Conservation (phyloP, 371 early-diverging fungal genomes). For the Mucor ambiguus region DNA sequence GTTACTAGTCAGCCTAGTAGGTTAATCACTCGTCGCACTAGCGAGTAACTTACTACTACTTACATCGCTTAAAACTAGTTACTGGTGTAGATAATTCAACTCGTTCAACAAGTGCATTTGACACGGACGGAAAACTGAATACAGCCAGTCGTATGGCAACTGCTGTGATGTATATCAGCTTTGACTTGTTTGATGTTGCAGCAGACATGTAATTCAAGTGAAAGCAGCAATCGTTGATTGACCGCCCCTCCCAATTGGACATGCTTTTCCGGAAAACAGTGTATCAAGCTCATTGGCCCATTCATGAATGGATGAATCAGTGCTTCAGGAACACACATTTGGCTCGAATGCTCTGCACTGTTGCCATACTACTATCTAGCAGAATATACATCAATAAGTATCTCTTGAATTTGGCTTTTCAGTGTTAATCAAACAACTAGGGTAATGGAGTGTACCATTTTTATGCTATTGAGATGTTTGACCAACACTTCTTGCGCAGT, state of each 20-base stretch:
- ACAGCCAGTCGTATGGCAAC: conserved; percentile 49
- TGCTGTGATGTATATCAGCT: conserved; percentile 26
- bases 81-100: conserved; percentile 86
- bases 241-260: neutral
- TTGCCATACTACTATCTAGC: no score
- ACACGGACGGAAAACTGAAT: conserved; percentile 51
- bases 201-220: conserved; percentile 4
- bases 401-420: no score
- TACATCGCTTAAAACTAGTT: conserved; percentile 83
- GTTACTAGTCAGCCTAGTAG: conserved; percentile 55
- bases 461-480: no score
- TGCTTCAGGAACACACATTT: neutral
- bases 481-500: no score
- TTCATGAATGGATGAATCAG: no score
- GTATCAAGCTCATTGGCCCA: neutral
- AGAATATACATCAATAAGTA: no score
- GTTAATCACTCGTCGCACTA: neutral
- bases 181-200: conserved; percentile 5
- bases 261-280: neutral
- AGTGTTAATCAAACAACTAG: no score
- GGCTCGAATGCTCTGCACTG: no score
- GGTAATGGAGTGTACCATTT: no score
- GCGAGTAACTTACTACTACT: neutral
- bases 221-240: neutral
- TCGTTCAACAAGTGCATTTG: conserved; percentile 48